Percentiles rank a stretch among this genome's conserved stretches.
These are phyloP conservation scores for Musa itinerans DNA, from an alignment of 176 grass and related monocot species.

Conservation along the genomic window DNA sequence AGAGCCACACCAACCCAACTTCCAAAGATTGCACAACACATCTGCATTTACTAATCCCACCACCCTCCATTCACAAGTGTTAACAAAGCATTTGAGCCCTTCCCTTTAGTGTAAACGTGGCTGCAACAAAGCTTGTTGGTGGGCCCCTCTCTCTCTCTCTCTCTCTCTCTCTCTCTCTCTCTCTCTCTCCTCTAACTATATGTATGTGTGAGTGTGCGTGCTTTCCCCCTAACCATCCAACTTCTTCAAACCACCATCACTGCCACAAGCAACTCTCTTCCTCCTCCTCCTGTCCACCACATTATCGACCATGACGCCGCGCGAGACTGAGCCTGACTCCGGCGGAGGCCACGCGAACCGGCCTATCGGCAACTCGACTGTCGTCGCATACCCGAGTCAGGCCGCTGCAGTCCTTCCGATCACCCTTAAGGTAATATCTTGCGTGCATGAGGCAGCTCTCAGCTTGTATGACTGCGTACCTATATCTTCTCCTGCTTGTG, in stretches of 20 bases:
- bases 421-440: conserved; percentile 55
- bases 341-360: conserved; percentile 9
- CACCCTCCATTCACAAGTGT: conserved; percentile 3
- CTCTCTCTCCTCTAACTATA: background rate
- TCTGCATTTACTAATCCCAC: background rate
- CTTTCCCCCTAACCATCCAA: background rate
- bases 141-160: background rate
- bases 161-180: background rate
- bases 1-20: too few relatives aligned
- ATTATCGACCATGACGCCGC: background rate
- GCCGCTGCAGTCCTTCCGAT: conserved; percentile 44
- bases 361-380: background rate
- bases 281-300: background rate
- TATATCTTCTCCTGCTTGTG: conserved; percentile 3
- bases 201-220: background rate
- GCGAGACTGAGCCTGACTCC: background rate
- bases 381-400: conserved; percentile 25
- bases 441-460: background rate
- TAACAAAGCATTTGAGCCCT: conserved; percentile 2
- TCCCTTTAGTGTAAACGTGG: background rate
- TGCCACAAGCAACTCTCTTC: background rate
- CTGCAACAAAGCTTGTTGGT: conserved; percentile 23
- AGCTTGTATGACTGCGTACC: background rate
- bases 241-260: background rate
- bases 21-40: background rate